Evolutionary conservation across 805 yeast species (phyloP).

Genomic region (Candida anglica): DNA sequence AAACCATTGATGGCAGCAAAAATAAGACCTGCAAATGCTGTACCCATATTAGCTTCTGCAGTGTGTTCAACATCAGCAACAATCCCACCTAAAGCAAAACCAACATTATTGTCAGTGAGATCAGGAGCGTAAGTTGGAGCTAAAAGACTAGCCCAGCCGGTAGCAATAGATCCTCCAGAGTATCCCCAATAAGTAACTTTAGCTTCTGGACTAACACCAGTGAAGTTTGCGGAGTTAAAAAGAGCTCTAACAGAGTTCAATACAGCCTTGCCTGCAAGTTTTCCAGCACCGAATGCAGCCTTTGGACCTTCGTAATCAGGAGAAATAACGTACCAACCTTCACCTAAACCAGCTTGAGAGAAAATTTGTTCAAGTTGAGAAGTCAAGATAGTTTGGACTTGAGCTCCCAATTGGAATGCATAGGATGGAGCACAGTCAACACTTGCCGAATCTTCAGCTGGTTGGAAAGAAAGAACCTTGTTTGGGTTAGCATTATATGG

Average conservation of each 20-base stretch:
- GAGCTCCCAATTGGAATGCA: constrained; percentile 9
- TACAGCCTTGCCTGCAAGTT: constrained; percentile 14
- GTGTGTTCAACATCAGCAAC: constrained; percentile 17
- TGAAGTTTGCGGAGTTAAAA: constrained; percentile 8
- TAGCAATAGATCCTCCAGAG: constrained; percentile 26
- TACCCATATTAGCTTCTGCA: constrained; percentile 14
- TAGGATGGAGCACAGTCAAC: constrained; percentile 19
- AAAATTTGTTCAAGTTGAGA: constrained; percentile 8
- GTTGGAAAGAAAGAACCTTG: constrained; percentile 16
- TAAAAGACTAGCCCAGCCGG: constrained; percentile 23
- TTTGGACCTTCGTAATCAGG: constrained; percentile 19
- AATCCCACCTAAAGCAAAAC: constrained; percentile 24
- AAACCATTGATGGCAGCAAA: constrained; percentile 19
- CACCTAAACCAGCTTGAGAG: constrained; percentile 7
- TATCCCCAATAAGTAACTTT: constrained; percentile 20
- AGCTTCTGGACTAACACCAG: constrained; percentile 12
- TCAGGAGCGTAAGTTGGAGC: constrained; percentile 26
- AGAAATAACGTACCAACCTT: constrained; percentile 15
- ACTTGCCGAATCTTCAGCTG: constrained; percentile 16
- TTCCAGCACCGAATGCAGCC: constrained; percentile 16
- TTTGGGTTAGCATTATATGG: constrained; percentile 20
- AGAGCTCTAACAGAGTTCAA: constrained; percentile 16
- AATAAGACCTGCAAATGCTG: constrained; percentile 17
- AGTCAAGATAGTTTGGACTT: neutral
- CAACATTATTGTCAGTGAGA: constrained; percentile 13